Percentiles rank a stretch among this genome's conserved stretches.
Evolutionary conservation across 2,329 filamentous ascomycete species (phyloP).

Genomic region (Penicillium sp.): DNA sequence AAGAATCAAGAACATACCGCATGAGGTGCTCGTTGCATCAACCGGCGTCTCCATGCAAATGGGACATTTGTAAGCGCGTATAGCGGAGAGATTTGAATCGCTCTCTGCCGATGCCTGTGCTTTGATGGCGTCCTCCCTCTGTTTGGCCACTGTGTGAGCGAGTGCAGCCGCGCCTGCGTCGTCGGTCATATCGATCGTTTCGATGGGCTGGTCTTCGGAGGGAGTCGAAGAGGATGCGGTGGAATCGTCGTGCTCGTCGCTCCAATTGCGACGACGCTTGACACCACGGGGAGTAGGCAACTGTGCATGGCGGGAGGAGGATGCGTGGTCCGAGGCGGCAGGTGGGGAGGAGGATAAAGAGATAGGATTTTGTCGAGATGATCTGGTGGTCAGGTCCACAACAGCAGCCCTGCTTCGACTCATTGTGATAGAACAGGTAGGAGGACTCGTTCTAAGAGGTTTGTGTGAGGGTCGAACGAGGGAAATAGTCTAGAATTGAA

Average conservation of each 20-base stretch:
- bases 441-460: neutral
- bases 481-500: neutral
- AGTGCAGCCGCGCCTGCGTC: conserved; percentile 43
- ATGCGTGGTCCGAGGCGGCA: neutral
- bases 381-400: conserved; percentile 5
- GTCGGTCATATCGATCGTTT: conserved; percentile 52
- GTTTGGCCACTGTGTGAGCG: conserved; percentile 50
- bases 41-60: conserved; percentile 63
- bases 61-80: conserved; percentile 56
- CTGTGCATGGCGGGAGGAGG: neutral
- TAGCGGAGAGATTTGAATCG: conserved; percentile 25
- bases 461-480: neutral
- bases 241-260: neutral
- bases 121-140: conserved; percentile 15
- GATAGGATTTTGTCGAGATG: neutral
- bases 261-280: conserved; percentile 12
- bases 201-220: conserved; percentile 31
- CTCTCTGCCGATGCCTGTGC: neutral
- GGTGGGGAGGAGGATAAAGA: conserved; percentile 2
- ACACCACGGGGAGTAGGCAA: neutral
- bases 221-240: conserved; percentile 6
- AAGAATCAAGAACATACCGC: conserved; percentile 47
- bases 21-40: conserved; percentile 58
- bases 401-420: neutral
- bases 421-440: neutral